Evolutionary conservation across 805 yeast genomes (phyloP).

Genomic region (Saccharomycodes ludwigii): DNA sequence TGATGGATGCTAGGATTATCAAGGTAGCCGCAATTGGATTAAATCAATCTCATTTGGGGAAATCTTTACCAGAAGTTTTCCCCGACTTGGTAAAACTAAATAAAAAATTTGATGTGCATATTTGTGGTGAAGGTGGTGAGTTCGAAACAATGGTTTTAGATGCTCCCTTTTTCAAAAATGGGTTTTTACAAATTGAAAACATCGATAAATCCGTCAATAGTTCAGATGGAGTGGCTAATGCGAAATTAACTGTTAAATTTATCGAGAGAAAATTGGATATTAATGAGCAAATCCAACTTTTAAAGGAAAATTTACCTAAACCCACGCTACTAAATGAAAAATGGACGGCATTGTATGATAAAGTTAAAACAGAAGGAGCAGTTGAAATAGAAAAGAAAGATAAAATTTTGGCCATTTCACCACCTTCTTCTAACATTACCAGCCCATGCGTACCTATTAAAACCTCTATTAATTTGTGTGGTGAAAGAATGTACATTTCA

Average conservation of each 20-base stretch:
- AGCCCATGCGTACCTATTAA: too few relatives aligned
- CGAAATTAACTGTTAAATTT: constrained; percentile 41
- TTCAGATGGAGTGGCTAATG: constrained; percentile 59
- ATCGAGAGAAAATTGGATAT: constrained; percentile 25
- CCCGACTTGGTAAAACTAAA: constrained; percentile 50
- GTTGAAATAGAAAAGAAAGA: constrained; percentile 17
- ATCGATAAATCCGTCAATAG: constrained; percentile 20
- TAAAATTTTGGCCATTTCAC: constrained; percentile 6
- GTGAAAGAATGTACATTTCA: constrained; percentile 29
- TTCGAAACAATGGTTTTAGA: constrained; percentile 89
- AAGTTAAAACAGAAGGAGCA: neutral
- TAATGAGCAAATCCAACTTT: constrained; percentile 17
- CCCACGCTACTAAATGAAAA: constrained; percentile 13
- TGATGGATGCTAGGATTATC: constrained; percentile 67
- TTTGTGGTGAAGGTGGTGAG: constrained; percentile 99
- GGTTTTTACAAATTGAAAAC: constrained; percentile 10
- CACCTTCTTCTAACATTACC: neutral
- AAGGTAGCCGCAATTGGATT: constrained; percentile 93
- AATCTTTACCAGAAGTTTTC: constrained; percentile 46
- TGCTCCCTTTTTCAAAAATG: constrained; percentile 66
- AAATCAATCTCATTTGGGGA: constrained; percentile 52
- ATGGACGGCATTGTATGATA: constrained; percentile 14
- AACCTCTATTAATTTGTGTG: constrained; percentile 14
- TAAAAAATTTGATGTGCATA: constrained; percentile 63
- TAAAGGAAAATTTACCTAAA: constrained; percentile 27